Conservation (phyloP, 2,329 filamentous ascomycete genomes). For the Fusarium sp. region DNA sequence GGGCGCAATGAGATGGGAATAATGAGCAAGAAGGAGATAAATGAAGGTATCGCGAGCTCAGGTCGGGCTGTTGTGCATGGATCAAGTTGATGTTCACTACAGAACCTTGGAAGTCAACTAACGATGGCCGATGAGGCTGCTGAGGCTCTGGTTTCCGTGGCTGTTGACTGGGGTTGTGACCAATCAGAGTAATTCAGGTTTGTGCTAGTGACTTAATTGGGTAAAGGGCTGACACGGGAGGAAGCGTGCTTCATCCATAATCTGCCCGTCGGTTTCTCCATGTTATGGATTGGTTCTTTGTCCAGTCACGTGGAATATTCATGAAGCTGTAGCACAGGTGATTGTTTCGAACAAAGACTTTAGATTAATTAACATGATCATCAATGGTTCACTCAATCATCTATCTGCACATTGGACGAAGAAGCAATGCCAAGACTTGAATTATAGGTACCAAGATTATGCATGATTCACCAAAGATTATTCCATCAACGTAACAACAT, state of each 20-base stretch:
- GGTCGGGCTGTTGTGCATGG: slow-evolving; percentile 27
- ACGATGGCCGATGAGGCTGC: slow-evolving; percentile 38
- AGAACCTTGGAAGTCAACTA: slow-evolving; percentile 20
- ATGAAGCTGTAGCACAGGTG: background rate
- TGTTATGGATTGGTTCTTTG: background rate
- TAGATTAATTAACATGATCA: background rate
- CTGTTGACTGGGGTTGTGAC: slow-evolving; percentile 30
- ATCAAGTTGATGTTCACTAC: slow-evolving; percentile 26
- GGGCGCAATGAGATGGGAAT: background rate
- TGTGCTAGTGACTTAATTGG: background rate
- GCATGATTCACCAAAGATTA: background rate
- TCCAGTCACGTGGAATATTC: slow-evolving; percentile 15
- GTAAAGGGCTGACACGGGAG: slow-evolving; percentile 30
- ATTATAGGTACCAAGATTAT: background rate
- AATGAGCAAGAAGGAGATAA: background rate
- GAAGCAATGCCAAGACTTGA: background rate
- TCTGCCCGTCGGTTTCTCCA: background rate
- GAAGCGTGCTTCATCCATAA: slow-evolving; percentile 30
- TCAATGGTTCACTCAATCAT: background rate
- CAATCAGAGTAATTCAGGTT: slow-evolving; percentile 16
- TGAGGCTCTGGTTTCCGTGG: slow-evolving; percentile 44
- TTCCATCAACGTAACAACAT: background rate
- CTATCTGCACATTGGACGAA: background rate
- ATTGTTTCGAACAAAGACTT: background rate
- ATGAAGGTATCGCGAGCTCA: slow-evolving; percentile 32